Conservation (phyloP, 2,329 filamentous ascomycete species). For the Penicillium sp. region DNA sequence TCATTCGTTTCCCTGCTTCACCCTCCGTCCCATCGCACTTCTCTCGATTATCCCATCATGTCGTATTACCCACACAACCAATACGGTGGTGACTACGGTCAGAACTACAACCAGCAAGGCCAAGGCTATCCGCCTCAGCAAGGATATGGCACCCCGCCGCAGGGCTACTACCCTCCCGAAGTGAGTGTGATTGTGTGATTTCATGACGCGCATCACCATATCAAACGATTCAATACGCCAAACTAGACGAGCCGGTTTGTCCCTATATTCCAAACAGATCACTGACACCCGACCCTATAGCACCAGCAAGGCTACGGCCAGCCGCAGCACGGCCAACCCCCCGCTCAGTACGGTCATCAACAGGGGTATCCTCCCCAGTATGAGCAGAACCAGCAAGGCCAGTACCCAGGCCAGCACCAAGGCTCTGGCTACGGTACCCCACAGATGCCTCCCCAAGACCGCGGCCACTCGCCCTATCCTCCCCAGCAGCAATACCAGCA, state of each 20-base stretch:
- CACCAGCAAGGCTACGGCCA: conserved; percentile 16
- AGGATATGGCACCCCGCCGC: conserved; percentile 19
- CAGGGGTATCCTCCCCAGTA: conserved; percentile 15
- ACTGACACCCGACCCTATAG: background rate
- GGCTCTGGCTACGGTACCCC: conserved; percentile 21
- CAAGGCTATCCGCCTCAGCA: conserved; percentile 17
- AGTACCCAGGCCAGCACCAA: conserved; percentile 19
- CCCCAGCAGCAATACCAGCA: conserved; percentile 25
- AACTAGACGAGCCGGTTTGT: background rate
- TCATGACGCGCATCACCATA: background rate
- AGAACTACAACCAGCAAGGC: conserved; percentile 17
- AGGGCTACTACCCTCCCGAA: conserved; percentile 24
- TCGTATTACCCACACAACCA: conserved; percentile 24
- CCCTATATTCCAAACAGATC: background rate
- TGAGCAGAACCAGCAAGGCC: conserved; percentile 11
- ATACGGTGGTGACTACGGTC: conserved; percentile 22
- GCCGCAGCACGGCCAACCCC: conserved; percentile 16
- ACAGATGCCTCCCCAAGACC: conserved; percentile 23
- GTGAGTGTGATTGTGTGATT: conserved; percentile 18
- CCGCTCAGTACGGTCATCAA: conserved; percentile 17
- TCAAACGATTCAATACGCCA: background rate
- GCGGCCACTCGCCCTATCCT: conserved; percentile 27
- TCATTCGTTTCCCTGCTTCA: background rate
- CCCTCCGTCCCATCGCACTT: background rate
- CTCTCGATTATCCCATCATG: conserved; percentile 8